Percentiles rank a stretch among this genome's conserved stretches.
Conservation (phyloP, 148 eudicot species). For the Rhododendron kiyosumense region DNA sequence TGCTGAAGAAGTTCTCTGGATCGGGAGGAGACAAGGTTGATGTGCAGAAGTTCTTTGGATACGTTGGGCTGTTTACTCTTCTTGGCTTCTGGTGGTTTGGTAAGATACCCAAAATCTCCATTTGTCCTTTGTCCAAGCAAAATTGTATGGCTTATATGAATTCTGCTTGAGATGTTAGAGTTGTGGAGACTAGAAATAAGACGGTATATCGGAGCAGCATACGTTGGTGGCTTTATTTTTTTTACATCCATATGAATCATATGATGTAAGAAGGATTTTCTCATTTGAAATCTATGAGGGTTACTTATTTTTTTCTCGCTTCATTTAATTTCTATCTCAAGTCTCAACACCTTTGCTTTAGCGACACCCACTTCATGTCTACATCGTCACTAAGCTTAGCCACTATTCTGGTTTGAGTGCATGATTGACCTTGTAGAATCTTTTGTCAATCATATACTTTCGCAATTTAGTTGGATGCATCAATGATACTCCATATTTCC, state of each 20-base stretch:
- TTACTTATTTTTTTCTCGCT: not conserved
- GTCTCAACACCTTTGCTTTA: not conserved
- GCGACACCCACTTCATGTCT: not conserved
- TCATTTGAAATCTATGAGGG: not conserved
- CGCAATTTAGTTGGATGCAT: not conserved
- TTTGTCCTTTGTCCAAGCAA: not conserved
- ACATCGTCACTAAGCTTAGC: not conserved
- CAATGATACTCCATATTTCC: not conserved
- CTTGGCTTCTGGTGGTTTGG: constrained; percentile 48
- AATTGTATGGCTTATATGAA: not conserved
- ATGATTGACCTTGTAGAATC: not conserved
- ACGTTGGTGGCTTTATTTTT: not conserved
- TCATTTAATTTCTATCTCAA: not conserved
- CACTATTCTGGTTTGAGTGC: not conserved
- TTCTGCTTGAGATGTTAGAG: not conserved
- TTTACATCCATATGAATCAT: not conserved
- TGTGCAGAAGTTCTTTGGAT: constrained; percentile 37
- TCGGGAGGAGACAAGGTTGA: constrained; percentile 34
- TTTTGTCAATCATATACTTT: not conserved
- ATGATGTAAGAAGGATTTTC: not conserved
- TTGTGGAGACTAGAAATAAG: too few species aligned
- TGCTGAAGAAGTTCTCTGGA: constrained; percentile 37
- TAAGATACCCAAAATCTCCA: constrained; percentile 2
- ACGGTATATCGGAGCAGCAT: not conserved
- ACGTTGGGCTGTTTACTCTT: constrained; percentile 33